These are phyloP conservation scores for Coniochaeta prunicola DNA, from an alignment of 2,329 filamentous ascomycete species.

Conservation along the genomic window DNA sequence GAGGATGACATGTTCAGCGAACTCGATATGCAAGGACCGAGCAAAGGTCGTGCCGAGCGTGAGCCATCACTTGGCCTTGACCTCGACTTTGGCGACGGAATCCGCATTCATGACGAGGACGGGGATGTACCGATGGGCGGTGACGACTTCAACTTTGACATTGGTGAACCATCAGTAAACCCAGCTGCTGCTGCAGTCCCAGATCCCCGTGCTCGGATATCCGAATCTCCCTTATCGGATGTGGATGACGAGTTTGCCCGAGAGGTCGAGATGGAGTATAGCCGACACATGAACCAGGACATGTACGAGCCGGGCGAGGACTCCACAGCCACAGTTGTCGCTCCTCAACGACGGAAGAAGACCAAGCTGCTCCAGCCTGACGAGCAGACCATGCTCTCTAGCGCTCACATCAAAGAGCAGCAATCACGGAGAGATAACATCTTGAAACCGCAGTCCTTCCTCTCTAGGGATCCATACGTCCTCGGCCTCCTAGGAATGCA, in stretches of 20 bases:
- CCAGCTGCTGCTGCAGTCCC: constrained; percentile 37
- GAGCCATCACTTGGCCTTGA: constrained; percentile 42
- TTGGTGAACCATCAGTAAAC: constrained; percentile 52
- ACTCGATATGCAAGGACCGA: constrained; percentile 46
- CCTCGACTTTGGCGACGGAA: constrained; percentile 34
- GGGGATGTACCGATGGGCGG: constrained; percentile 55
- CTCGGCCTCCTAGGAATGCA: constrained; percentile 88
- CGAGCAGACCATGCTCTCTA: constrained; percentile 68
- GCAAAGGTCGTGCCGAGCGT: constrained; percentile 49
- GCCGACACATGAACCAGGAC: constrained; percentile 42
- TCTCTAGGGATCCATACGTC: constrained; percentile 80
- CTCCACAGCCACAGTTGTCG: constrained; percentile 47
- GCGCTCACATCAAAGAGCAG: constrained; percentile 73
- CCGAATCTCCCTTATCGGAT: constrained; percentile 63
- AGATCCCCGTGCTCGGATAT: constrained; percentile 53
- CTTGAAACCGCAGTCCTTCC: constrained; percentile 70
- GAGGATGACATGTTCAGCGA: constrained; percentile 67
- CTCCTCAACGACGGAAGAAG: constrained; percentile 67
- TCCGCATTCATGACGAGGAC: constrained; percentile 57
- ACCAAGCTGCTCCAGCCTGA: constrained; percentile 81
- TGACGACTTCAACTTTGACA: constrained; percentile 58
- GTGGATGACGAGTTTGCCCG: constrained; percentile 57
- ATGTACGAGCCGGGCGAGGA: constrained; percentile 57
- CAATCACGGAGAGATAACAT: constrained; percentile 83
- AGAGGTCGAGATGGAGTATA: constrained; percentile 53